Evolutionary conservation across 768 basidiomycete genomes (phyloP), one percentile per base, ranked within the genome.

Genomic region (Vararia minispora): DNA sequence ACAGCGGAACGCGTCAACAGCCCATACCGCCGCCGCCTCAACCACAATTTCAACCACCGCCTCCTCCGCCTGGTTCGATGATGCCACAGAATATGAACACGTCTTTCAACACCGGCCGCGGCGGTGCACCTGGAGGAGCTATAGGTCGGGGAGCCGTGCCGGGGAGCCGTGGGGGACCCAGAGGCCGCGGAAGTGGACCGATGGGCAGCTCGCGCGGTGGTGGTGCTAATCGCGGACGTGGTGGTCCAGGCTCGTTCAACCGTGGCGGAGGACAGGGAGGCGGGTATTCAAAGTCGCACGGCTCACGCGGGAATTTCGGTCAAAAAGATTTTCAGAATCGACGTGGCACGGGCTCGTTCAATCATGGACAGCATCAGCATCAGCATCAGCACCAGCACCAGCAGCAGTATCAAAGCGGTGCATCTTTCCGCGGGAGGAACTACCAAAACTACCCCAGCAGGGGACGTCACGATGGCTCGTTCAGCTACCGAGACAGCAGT

Each of bases 301-400:
- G 68, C 23, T 78, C 78, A 9, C 65, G 79, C 44, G 74, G 74
- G 32, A 77, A 77, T 49, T 79, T 80, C 53, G 73, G 56, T 21
- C 70, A 71, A 48, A 71, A 76, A 43, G 77, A 71, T 53, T 74
- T 74, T 54, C 70, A 73, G 51, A 73, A 73, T 53, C 70, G 83
- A 35, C 71, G 80, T 54, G 70, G 72, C 49, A 73, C 76, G 40
- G 79, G 79, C 24, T 81, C 80, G 57, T 68, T 58, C 41, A 57
- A 62, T 40, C 72, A 72, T 31, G 60, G 63, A 18, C 59, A 59
- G 33, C 46, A 58, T 47, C 45, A 62, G 49, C 48, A 47, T 43
- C 49, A 46, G 23, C 47, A 65, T 48, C 59, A 66, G 33, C 69
- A 44, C 44, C 58, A 55, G 56, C 43, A 45, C n/a, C 52, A 55